Percentiles rank a stretch among this genome's conserved stretches.
Evolutionary conservation across 2,329 filamentous ascomycete species (phyloP).

Genomic region (Botryosphaeria dothidea): DNA sequence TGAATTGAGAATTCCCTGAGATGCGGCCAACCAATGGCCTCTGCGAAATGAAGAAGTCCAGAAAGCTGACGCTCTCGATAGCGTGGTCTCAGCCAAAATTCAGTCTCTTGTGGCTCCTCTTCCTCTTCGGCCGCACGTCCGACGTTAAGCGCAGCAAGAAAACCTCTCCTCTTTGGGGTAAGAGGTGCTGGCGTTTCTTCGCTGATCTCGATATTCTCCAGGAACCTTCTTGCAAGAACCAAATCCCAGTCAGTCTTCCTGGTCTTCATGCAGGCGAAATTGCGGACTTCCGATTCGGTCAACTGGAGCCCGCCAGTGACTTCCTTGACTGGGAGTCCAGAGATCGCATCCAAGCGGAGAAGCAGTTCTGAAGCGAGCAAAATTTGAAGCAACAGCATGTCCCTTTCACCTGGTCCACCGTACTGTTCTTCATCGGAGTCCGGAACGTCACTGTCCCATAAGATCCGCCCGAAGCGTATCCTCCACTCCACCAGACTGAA

Average conservation of each 20-base stretch:
- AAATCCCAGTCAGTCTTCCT: conserved; percentile 59
- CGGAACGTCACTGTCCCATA: conserved; percentile 57
- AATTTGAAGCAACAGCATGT: conserved; percentile 57
- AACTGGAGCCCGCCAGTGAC: conserved; percentile 43
- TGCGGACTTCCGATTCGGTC: conserved; percentile 44
- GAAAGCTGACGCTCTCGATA: conserved; percentile 46
- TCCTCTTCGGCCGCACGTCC: conserved; percentile 24
- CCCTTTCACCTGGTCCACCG: conserved; percentile 45
- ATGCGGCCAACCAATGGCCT: conserved; percentile 52
- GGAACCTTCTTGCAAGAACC: conserved; percentile 53
- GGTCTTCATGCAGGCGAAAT: conserved; percentile 50
- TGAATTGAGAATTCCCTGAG: conserved; percentile 39
- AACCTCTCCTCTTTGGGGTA: conserved; percentile 28
- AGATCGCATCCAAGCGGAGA: conserved; percentile 54
- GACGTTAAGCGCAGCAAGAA: conserved; percentile 32
- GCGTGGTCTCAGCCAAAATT: conserved; percentile 27
- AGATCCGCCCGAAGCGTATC: conserved; percentile 69
- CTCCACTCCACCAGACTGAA: conserved; percentile 75
- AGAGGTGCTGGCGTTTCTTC: conserved; percentile 26
- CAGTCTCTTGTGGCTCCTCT: conserved; percentile 16
- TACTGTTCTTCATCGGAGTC: conserved; percentile 16
- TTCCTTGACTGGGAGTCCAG: conserved; percentile 30
- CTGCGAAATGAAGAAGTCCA: conserved; percentile 53
- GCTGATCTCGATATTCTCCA: conserved; percentile 51
- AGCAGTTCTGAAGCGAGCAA: conserved; percentile 56